These are phyloP conservation scores for Irpex rosettiformis DNA, from an alignment of 1,284 basidiomycete species.

Conservation along the genomic window DNA sequence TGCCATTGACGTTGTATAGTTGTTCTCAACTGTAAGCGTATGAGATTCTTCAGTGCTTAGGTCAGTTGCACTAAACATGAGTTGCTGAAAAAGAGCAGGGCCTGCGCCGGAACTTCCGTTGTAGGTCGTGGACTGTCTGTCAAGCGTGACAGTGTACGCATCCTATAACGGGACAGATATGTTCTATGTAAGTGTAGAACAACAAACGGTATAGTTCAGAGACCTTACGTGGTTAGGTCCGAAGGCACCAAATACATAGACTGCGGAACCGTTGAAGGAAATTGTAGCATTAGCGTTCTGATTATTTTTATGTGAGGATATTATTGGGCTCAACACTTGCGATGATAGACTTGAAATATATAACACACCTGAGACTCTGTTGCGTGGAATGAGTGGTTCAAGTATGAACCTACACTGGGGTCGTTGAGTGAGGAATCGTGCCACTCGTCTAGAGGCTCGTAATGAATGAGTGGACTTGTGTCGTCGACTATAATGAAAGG, in stretches of 20 bases:
- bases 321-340: too few relatives aligned
- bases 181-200: neutral
- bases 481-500: neutral
- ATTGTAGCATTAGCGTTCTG: neutral
- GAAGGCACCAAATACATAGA: neutral
- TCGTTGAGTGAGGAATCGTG: neutral
- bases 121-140: neutral
- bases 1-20: neutral
- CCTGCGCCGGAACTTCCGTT: neutral
- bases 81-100: neutral
- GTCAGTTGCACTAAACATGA: neutral
- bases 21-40: too few relatives aligned
- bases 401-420: neutral
- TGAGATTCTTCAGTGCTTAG: neutral
- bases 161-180: neutral
- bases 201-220: neutral
- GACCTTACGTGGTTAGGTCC: neutral
- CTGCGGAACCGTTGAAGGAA: neutral
- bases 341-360: too few relatives aligned
- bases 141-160: neutral
- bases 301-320: too few relatives aligned
- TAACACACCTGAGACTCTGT: neutral
- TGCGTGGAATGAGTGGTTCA: neutral
- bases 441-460: neutral
- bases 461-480: neutral